These are phyloP conservation scores for Mycosarcoma mackinlayi DNA, from an alignment of 1,284 basidiomycete genomes.

Conservation along the genomic window DNA sequence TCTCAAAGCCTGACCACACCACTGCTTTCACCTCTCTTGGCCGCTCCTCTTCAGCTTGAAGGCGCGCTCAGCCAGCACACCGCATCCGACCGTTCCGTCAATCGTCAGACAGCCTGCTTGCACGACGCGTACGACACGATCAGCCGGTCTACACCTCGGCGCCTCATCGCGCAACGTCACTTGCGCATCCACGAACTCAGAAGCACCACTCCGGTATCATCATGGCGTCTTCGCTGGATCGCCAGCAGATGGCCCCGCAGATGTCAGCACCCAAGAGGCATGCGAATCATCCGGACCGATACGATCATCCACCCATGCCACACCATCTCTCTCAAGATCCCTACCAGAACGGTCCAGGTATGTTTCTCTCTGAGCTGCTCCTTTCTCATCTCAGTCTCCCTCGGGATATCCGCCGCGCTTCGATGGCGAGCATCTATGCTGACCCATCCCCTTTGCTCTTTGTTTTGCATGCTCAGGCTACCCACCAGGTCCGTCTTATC, in stretches of 20 bases:
- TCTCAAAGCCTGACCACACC: no score
- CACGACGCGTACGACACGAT: slow-evolving; percentile 6
- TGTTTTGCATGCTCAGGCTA: slow-evolving; percentile 19
- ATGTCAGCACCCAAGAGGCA: slow-evolving; percentile 39
- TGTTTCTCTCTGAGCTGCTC: neutral
- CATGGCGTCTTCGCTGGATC: slow-evolving; percentile 50
- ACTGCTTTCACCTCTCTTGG: neutral
- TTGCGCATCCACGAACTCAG: slow-evolving; percentile 4
- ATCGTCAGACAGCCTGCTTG: neutral
- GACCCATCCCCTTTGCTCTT: neutral
- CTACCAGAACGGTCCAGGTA: slow-evolving; percentile 46
- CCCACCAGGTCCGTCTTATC: slow-evolving; percentile 38
- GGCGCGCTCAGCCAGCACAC: neutral
- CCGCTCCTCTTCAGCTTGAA: no score
- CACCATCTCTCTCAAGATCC: slow-evolving; percentile 45
- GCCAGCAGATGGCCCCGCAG: slow-evolving; percentile 44
- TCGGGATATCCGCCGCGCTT: neutral
- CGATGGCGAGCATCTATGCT: neutral
- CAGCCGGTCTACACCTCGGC: neutral
- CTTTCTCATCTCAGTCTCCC: no score
- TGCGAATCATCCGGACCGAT: slow-evolving; percentile 38
- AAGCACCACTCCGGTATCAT: slow-evolving; percentile 1
- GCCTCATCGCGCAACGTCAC: no score
- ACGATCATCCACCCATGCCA: slow-evolving; percentile 49
- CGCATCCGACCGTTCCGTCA: no score